These are phyloP conservation scores for Lactarius quietus DNA, from an alignment of 768 basidiomycete genomes.

Conservation along the genomic window DNA sequence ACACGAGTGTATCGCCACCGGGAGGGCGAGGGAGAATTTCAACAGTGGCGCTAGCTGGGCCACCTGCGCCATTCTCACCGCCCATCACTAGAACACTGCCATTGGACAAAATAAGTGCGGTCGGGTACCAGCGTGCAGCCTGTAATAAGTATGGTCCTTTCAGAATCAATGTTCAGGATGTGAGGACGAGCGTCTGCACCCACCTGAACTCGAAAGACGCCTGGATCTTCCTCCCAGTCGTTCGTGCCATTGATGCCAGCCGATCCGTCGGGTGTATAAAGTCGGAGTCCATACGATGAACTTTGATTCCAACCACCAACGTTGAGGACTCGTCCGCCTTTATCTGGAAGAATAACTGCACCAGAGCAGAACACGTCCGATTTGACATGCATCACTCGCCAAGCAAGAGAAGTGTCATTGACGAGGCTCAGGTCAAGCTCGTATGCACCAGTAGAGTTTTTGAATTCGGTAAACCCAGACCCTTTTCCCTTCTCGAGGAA, in stretches of 20 bases:
- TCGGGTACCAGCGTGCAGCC: conserved; percentile 71
- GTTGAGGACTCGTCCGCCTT: conserved; percentile 59
- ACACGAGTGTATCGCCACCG: conserved; percentile 58
- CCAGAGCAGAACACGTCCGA: conserved; percentile 80
- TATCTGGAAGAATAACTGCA: conserved; percentile 70
- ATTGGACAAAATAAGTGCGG: conserved; percentile 64
- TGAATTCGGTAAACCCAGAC: conserved; percentile 53
- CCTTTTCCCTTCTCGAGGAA: conserved; percentile 77
- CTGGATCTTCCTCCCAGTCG: conserved; percentile 74
- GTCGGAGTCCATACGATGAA: conserved; percentile 68
- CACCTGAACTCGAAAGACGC: conserved; percentile 59
- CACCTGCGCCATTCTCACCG: conserved; percentile 73
- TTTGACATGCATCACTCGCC: conserved; percentile 75
- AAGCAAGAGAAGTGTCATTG: conserved; percentile 44
- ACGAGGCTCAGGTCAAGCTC: conserved; percentile 66
- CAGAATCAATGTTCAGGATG: not conserved
- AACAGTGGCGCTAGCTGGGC: conserved; percentile 56
- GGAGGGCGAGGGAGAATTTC: conserved; percentile 66
- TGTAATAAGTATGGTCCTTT: conserved; percentile 26
- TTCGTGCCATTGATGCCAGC: conserved; percentile 68
- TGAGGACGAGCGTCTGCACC: conserved; percentile 7
- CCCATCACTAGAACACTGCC: conserved; percentile 73
- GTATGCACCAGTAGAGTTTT: conserved; percentile 72
- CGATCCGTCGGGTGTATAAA: conserved; percentile 70
- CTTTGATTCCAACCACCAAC: conserved; percentile 68